phyloP scores from a whole-genome alignment of 169 alveolate species.

The Plasmodium yoelii region DNA sequence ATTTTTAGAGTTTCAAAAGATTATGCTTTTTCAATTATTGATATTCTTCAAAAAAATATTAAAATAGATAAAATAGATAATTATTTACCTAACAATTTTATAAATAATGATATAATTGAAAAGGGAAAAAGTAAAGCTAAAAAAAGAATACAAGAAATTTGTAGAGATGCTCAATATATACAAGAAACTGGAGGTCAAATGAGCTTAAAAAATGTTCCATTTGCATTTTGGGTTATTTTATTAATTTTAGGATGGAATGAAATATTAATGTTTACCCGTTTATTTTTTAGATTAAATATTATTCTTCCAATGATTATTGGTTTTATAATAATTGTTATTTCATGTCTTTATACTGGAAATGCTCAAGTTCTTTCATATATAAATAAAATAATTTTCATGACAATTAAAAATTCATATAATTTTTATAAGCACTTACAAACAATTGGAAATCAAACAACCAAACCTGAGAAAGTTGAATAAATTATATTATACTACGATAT shows the following conservation, averaged over 20 bases:
- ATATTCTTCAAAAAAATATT: slow-evolving; percentile 63
- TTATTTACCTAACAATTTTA: slow-evolving; percentile 48
- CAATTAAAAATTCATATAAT: slow-evolving; percentile 54
- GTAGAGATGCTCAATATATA: slow-evolving; percentile 78
- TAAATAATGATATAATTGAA: slow-evolving; percentile 62
- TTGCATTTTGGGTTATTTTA: slow-evolving; percentile 82
- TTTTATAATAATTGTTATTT: slow-evolving; percentile 54
- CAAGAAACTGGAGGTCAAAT: slow-evolving; percentile 75
- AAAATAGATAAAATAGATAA: slow-evolving; percentile 71
- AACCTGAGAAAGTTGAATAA: slow-evolving; percentile 1
- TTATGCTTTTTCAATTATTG: slow-evolving; percentile 67
- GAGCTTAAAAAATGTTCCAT: slow-evolving; percentile 85
- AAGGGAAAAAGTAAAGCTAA: slow-evolving; percentile 70
- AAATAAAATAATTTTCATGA: slow-evolving; percentile 27
- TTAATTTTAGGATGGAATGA: slow-evolving; percentile 86
- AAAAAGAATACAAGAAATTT: slow-evolving; percentile 70
- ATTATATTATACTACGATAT: not conserved
- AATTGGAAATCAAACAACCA: not conserved
- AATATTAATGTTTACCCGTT: slow-evolving; percentile 58
- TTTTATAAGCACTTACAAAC: slow-evolving; percentile 56
- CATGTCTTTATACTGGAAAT: slow-evolving; percentile 78
- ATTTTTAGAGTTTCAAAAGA: slow-evolving; percentile 66
- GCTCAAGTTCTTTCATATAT: slow-evolving; percentile 11
- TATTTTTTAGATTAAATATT: slow-evolving; percentile 80
- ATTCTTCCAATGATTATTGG: slow-evolving; percentile 79